Conservation (phyloP, 768 basidiomycete genomes). For the Pleurotus tuoliensis region DNA sequence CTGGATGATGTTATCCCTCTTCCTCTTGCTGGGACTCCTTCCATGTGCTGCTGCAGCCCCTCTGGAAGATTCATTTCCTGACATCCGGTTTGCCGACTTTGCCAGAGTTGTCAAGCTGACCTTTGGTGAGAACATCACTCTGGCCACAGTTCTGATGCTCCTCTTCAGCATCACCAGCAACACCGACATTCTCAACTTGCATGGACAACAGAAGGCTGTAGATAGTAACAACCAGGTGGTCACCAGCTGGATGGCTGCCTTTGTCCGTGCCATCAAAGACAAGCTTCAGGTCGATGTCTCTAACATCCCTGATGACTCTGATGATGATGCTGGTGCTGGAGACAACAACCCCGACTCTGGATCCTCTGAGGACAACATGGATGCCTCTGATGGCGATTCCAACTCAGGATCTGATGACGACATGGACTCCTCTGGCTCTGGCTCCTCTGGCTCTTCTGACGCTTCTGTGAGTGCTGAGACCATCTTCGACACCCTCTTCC, state of each 20-base stretch:
- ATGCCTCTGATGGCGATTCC: neutral
- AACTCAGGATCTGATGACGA: neutral
- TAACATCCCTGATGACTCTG: neutral
- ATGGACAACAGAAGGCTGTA: neutral
- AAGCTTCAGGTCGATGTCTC: neutral
- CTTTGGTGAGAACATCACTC: too few species aligned
- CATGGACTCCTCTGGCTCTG: neutral
- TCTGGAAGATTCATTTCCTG: too few species aligned
- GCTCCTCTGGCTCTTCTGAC: too few species aligned
- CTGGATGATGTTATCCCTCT: too few species aligned
- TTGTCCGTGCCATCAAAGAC: neutral
- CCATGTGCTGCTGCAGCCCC: too few species aligned
- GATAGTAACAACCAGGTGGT: neutral
- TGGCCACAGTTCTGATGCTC: neutral
- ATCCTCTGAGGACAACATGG: neutral
- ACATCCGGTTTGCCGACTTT: too few species aligned
- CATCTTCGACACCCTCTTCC: too few species aligned
- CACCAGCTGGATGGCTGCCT: neutral
- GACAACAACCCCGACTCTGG: neutral
- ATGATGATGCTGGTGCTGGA: neutral
- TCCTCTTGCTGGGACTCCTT: too few species aligned
- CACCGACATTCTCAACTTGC: constrained; percentile 1
- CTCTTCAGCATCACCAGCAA: too few species aligned
- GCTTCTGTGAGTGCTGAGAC: too few species aligned
- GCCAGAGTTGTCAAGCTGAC: too few species aligned